A percentile compares a stretch with the other conserved stretches of the same genome.
Conservation (phyloP, 371 early-diverging fungal genomes). For the Lichtheimia hyalospora region DNA sequence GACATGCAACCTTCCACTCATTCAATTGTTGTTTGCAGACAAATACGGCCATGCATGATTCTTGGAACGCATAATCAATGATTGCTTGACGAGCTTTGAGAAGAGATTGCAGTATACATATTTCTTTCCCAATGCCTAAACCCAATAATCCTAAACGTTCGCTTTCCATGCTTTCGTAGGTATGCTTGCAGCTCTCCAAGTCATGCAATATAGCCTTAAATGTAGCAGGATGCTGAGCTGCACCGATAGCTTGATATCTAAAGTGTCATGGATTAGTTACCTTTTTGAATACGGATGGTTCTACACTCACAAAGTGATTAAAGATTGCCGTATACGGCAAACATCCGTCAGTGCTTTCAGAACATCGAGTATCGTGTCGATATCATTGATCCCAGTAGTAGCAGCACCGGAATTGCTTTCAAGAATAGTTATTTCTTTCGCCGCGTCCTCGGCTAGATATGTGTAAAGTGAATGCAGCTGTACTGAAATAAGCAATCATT, state of each 20-base stretch:
- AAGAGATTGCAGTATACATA: constrained; percentile 38
- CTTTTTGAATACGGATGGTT: neutral
- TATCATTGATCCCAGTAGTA: constrained; percentile 10
- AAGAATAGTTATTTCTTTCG: constrained; percentile 24
- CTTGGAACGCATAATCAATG: constrained; percentile 56
- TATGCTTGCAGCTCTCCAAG: constrained; percentile 7
- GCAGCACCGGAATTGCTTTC: constrained; percentile 3
- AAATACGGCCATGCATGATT: constrained; percentile 52
- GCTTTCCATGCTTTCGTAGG: constrained; percentile 1
- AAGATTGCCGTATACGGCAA: constrained; percentile 30
- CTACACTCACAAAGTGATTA: constrained; percentile 32
- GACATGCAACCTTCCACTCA: constrained; percentile 51
- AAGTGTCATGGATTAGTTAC: constrained; percentile 13
- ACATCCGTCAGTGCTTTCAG: constrained; percentile 29
- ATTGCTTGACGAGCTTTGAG: constrained; percentile 47
- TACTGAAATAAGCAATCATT: neutral
- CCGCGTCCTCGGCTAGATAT: constrained; percentile 31
- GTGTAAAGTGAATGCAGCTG: constrained; percentile 27
- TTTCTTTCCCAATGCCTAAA: constrained; percentile 47
- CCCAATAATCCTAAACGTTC: constrained; percentile 41
- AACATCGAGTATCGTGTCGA: constrained; percentile 10
- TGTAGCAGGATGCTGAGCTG: neutral
- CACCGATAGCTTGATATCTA: constrained; percentile 10
- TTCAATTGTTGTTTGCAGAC: constrained; percentile 38
- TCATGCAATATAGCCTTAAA: constrained; percentile 14